A percentile compares a stretch with the other conserved stretches of the same genome.
phyloP scores from a whole-genome alignment of 495 filamentous ascomycete genomes.

The Hypoxylon lienhwacheense region DNA sequence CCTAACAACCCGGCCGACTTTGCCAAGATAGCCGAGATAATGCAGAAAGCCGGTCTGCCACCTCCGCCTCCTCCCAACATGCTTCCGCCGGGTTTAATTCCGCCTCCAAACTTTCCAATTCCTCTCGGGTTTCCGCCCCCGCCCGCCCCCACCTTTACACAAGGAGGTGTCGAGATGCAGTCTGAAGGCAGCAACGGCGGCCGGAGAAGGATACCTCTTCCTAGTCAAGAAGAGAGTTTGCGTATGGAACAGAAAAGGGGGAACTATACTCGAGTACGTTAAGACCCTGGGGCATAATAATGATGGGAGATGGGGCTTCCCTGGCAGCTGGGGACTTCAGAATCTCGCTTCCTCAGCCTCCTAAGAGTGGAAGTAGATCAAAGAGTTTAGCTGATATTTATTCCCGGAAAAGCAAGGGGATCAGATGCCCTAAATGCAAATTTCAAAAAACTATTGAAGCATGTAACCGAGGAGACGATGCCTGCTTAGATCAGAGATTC shows the following conservation, averaged over 20 bases:
- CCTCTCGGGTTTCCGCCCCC: conserved; percentile 53
- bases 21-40: conserved; percentile 65
- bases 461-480: no score
- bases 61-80: conserved; percentile 51
- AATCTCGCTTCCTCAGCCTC: no score
- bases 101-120: conserved; percentile 56
- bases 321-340: no score
- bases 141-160: conserved; percentile 41
- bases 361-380: no score
- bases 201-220: conserved; percentile 65
- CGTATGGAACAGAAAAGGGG: conserved; percentile 71
- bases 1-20: conserved; percentile 66
- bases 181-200: conserved; percentile 24
- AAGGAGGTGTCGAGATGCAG: conserved; percentile 29
- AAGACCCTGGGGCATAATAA: conserved; percentile 29
- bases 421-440: no score
- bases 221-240: conserved; percentile 81
- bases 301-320: no score
- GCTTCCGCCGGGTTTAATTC: conserved; percentile 52
- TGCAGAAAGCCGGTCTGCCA: conserved; percentile 57
- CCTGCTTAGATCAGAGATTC: no score
- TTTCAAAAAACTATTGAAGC: no score
- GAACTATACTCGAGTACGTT: conserved; percentile 60
- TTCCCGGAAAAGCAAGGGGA: no score
- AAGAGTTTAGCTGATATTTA: no score